These are phyloP conservation scores for Ambrosia trifida DNA, from an alignment of 129 eudicot species.

Conservation along the genomic window DNA sequence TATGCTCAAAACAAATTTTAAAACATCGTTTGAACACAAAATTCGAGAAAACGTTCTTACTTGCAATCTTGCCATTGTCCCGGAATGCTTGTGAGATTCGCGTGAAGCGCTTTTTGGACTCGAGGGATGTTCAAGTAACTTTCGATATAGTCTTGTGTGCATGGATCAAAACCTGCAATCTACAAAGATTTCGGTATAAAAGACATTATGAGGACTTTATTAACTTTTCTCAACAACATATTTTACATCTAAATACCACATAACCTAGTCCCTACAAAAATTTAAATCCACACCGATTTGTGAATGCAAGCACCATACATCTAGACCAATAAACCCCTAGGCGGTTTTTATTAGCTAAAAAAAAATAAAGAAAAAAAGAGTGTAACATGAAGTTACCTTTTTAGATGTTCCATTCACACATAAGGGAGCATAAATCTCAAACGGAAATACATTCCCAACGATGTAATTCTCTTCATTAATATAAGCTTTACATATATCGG, in stretches of 20 bases:
- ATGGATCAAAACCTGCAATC: conserved; percentile 57
- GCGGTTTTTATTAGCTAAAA: too few species aligned
- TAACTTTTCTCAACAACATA: too few species aligned
- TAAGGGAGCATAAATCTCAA: conserved; percentile 62
- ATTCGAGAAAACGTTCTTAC: conserved; percentile 32
- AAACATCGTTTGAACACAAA: background rate
- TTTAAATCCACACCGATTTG: too few species aligned
- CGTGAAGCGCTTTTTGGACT: conserved; percentile 67
- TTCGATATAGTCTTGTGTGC: conserved; percentile 42
- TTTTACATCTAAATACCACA: too few species aligned
- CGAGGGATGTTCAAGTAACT: conserved; percentile 51
- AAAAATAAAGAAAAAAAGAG: background rate
- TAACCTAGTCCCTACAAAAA: too few species aligned
- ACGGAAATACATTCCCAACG: conserved; percentile 28
- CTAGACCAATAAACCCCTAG: too few species aligned
- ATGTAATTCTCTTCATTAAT: conserved; percentile 23
- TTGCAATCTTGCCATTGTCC: conserved; percentile 56
- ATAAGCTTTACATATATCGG: conserved; percentile 34
- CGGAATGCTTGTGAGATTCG: conserved; percentile 46
- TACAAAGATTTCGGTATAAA: background rate
- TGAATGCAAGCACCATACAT: too few species aligned
- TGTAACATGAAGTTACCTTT: conserved; percentile 31
- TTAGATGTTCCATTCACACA: conserved; percentile 38
- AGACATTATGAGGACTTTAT: too few species aligned
- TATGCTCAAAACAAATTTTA: background rate